Conservation (phyloP, 2,329 filamentous ascomycete genomes). For the Diaporthe vexans region DNA sequence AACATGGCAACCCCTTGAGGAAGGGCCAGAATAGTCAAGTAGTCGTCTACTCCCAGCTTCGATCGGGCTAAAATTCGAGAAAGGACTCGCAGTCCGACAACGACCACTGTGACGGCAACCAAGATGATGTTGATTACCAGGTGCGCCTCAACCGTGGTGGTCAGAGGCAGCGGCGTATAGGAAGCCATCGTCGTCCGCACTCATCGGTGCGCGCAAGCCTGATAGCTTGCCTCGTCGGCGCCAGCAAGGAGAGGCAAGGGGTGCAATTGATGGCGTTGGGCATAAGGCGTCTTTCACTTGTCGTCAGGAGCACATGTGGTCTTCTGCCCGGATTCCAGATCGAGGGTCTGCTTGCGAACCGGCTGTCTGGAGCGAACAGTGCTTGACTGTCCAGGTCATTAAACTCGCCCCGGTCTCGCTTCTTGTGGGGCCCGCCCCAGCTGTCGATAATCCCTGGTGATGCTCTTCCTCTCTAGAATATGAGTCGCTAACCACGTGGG, state of each 20-base stretch:
- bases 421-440: conserved; percentile 15
- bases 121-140: conserved; percentile 47
- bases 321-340: conserved; percentile 3
- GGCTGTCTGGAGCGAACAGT: not conserved
- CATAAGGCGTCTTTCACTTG: conserved; percentile 4
- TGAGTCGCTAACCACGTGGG: conserved; percentile 29
- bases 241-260: not conserved
- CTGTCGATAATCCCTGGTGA: conserved; percentile 11
- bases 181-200: conserved; percentile 35
- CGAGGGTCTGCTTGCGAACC: conserved; percentile 19
- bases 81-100: conserved; percentile 48
- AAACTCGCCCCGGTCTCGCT: conserved; percentile 27
- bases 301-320: not conserved
- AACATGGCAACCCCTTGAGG: conserved; percentile 50
- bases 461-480: not conserved
- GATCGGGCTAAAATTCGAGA: conserved; percentile 47
- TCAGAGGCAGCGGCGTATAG: conserved; percentile 43
- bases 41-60: conserved; percentile 55
- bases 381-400: conserved; percentile 14
- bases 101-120: conserved; percentile 44
- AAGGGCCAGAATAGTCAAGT: conserved; percentile 43
- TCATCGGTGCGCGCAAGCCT: conserved; percentile 20
- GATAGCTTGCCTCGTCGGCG: not conserved
- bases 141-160: conserved; percentile 46
- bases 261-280: not conserved